These are phyloP conservation scores for Avena atlantica DNA, from an alignment of 176 grass and related monocot genomes.

Conservation along the genomic window DNA sequence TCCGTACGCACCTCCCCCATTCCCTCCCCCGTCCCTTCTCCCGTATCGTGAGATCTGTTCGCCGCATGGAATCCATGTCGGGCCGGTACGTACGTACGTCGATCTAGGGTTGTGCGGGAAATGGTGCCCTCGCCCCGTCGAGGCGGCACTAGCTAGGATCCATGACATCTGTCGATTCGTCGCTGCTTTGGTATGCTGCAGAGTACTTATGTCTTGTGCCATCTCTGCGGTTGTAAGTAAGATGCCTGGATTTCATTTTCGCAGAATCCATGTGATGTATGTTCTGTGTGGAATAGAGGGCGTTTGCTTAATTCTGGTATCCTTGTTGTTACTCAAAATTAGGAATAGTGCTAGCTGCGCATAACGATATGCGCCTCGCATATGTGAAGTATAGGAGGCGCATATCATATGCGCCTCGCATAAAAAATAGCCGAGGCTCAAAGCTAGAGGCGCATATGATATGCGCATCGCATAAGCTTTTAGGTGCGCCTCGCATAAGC, in stretches of 20 bases:
- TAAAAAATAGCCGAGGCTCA: no score
- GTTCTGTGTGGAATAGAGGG: neutral
- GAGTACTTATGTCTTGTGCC: neutral
- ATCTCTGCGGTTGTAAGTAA: no score
- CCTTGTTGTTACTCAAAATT: no score
- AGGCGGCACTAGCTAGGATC: neutral
- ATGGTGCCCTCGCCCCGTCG: neutral
- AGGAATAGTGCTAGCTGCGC: neutral
- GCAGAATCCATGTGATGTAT: neutral
- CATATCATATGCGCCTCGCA: no score
- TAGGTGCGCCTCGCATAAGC: no score
- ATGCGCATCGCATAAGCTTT: no score
- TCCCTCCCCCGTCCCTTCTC: neutral
- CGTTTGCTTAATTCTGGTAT: neutral
- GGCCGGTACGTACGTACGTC: neutral
- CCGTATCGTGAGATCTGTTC: conserved; percentile 22
- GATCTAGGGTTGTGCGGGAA: conserved; percentile 29
- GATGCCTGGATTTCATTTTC: no score
- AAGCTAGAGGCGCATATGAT: no score
- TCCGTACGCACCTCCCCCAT: conserved; percentile 52
- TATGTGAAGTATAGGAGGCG: no score
- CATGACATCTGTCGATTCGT: neutral
- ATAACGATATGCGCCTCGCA: no score
- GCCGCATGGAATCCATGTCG: neutral
- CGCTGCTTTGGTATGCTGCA: neutral